These are phyloP conservation scores for Gamsiella multidivaricata DNA, from an alignment of 192 early-diverging fungal species.

Conservation along the genomic window DNA sequence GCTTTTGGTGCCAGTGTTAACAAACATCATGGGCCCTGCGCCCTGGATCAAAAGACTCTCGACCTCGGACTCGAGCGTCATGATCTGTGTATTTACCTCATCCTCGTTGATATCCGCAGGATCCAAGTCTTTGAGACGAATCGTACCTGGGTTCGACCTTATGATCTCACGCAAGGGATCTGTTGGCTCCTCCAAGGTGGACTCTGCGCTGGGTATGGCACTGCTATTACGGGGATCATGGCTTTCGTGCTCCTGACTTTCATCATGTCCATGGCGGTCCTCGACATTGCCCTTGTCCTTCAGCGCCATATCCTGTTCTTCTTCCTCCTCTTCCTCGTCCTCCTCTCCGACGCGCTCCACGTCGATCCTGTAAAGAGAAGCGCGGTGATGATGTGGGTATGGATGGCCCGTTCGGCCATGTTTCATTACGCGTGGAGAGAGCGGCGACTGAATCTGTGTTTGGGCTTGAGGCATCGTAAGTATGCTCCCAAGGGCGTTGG, in stretches of 20 bases:
- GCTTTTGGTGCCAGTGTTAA: neutral
- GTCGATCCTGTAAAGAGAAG: conserved; percentile 42
- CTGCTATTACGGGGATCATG: neutral
- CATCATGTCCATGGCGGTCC: neutral
- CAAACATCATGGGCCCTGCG: conserved; percentile 24
- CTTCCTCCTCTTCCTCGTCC: conserved; percentile 46
- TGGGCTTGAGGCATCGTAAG: conserved; percentile 3
- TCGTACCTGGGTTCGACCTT: conserved; percentile 12
- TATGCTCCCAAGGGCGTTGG: conserved; percentile 19
- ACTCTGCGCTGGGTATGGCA: neutral
- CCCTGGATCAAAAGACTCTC: conserved; percentile 32
- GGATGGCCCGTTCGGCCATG: conserved; percentile 14
- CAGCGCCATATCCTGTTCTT: neutral
- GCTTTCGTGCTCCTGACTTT: neutral
- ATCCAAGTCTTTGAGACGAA: conserved; percentile 33
- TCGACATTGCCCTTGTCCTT: neutral
- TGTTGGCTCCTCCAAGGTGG: neutral
- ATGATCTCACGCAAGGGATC: neutral
- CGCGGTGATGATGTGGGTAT: conserved; percentile 36
- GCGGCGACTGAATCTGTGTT: neutral
- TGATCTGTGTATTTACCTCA: conserved; percentile 30
- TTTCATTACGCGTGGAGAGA: conserved; percentile 19
- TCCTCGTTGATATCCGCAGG: conserved; percentile 39
- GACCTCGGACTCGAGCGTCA: conserved; percentile 50
- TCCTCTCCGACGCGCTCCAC: conserved; percentile 50